Evolutionary conservation across 1,284 basidiomycete genomes (phyloP), one percentile per base, ranked within the genome.

Genomic region (Leccinum solheimii): DNA sequence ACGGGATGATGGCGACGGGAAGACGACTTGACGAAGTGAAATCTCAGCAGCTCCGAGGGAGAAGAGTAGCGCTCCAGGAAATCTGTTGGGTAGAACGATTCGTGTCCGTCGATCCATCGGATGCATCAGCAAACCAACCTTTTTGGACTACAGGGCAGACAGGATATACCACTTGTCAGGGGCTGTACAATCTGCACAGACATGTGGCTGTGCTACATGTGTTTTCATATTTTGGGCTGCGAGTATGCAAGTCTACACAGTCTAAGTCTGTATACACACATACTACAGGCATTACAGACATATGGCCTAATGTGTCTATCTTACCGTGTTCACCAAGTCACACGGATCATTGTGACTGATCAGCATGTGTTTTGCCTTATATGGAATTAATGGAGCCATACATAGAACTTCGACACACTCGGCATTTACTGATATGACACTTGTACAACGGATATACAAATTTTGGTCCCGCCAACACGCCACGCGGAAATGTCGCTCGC

Each of bases 91-190:
- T 82, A 90, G 62, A 81, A 78, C 0, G 87, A 89, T 53, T 74
- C 66, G 64, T 90, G 87, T 2, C 83, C 84, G 55, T 84, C 81
- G 5, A 67, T 72, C 89, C 90, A 91, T 3, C 73, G 70, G 55
- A 91, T 80, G 36, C 45, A 49, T 49, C 45, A 49, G 45, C 45
- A 49, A 49, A 49, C 45, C 19, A n/a, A 21, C 45, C 45, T 49
- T 49, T 49, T 49, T 21, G 21, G 21, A 23, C 21, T 49, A 49
- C 45, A 49, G 45, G 13, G 13, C 45, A 21, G 45, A 49, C 45
- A 49, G 45, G 21, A 49, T 13, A 49, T 13, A 21, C 19, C 19
- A 21, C 45, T 21, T 49, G 45, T 49, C 21, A 49, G 45, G 45
- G 45, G 19, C 45, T 49, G 21, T 21, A 49, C 10, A 50, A 55